Percentiles rank a stretch among this genome's conserved stretches.
Conservation (phyloP, 1,284 basidiomycete genomes). For the Cystobasidium slooffiae region DNA sequence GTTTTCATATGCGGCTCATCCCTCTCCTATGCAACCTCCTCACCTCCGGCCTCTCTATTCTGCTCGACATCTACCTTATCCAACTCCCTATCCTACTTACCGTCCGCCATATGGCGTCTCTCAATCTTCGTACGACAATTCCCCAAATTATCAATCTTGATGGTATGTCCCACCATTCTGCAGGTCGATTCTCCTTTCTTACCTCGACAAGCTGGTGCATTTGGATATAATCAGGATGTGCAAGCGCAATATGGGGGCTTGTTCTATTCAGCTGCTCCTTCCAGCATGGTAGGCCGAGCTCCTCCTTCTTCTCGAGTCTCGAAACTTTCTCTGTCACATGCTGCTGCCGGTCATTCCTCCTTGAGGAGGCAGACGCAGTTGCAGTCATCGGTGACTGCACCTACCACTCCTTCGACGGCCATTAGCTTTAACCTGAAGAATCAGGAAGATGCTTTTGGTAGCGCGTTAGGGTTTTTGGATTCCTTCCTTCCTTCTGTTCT, state of each 20-base stretch:
- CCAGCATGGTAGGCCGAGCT: slow-evolving; percentile 25
- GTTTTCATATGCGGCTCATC: slow-evolving; percentile 34
- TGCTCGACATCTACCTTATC: slow-evolving; percentile 14
- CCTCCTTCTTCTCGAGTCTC: neutral
- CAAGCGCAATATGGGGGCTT: slow-evolving; percentile 16
- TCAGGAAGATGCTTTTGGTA: neutral
- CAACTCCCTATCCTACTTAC: neutral
- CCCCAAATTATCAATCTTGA: slow-evolving; percentile 5
- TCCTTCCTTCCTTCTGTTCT: neutral
- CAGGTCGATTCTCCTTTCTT: slow-evolving; percentile 3
- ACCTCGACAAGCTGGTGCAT: neutral
- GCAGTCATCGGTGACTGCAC: neutral
- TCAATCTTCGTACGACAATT: neutral
- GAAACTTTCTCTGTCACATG: neutral
- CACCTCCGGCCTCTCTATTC: neutral
- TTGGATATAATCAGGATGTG: neutral
- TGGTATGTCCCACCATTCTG: neutral
- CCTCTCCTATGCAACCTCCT: slow-evolving; percentile 10
- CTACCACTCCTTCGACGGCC: slow-evolving; percentile 4
- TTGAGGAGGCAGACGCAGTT: neutral
- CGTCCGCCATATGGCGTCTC: neutral
- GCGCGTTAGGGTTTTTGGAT: neutral
- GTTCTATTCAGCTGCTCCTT: slow-evolving; percentile 16
- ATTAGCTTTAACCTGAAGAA: neutral
- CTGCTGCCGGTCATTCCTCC: neutral